These are phyloP conservation scores for Brettanomyces naardenensis DNA, from an alignment of 805 yeast species.

Conservation along the genomic window DNA sequence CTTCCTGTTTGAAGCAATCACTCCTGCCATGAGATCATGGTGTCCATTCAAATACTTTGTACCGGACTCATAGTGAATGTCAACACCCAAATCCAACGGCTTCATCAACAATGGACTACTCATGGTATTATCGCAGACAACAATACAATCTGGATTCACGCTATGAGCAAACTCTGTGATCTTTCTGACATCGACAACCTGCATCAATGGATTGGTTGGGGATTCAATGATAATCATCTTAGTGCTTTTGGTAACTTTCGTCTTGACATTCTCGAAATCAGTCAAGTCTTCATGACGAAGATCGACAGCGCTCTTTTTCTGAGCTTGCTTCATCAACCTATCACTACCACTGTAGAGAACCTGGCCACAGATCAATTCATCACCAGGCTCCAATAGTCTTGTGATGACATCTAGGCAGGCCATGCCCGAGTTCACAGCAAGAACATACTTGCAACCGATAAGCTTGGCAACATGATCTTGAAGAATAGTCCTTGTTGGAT, in stretches of 20 bases:
- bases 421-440: slow-evolving; percentile 89
- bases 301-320: slow-evolving; percentile 52
- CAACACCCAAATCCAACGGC: slow-evolving; percentile 82
- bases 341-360: slow-evolving; percentile 94
- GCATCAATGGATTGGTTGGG: slow-evolving; percentile 93
- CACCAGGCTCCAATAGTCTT: slow-evolving; percentile 71
- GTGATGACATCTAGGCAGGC: slow-evolving; percentile 74
- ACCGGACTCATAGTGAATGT: slow-evolving; percentile 88
- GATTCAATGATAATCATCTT: slow-evolving; percentile 78
- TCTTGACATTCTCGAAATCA: slow-evolving; percentile 48
- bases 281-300: slow-evolving; percentile 82
- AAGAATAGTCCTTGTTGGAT: slow-evolving; percentile 79
- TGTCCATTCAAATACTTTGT: slow-evolving; percentile 91
- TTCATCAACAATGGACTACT: slow-evolving; percentile 84
- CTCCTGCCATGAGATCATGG: slow-evolving; percentile 96
- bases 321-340: slow-evolving; percentile 66
- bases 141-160: slow-evolving; percentile 56
- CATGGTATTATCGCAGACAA: slow-evolving; percentile 94
- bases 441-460: slow-evolving; percentile 67
- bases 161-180: slow-evolving; percentile 61
- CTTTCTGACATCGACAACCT: slow-evolving; percentile 70
- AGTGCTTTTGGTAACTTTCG: slow-evolving; percentile 49
- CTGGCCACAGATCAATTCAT: slow-evolving; percentile 88
- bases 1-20: slow-evolving; percentile 60
- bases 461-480: slow-evolving; percentile 72